Evolutionary conservation across 2,329 filamentous ascomycete species (phyloP).

Genomic region (Venturia effusa): DNA sequence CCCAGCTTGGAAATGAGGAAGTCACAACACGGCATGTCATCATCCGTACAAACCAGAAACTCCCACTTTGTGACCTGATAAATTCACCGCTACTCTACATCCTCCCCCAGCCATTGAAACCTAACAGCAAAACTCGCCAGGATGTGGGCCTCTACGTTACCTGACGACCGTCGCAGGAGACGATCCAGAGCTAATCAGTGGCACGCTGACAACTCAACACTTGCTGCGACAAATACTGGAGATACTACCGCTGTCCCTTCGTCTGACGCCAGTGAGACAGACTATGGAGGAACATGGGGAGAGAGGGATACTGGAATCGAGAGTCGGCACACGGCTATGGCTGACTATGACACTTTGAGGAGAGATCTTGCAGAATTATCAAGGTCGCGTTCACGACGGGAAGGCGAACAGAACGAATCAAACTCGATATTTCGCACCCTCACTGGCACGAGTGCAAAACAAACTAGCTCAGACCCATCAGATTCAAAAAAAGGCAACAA

Average conservation of each 20-base stretch:
- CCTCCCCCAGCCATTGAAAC: neutral
- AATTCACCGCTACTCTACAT: neutral
- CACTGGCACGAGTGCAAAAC: neutral
- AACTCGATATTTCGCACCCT: neutral
- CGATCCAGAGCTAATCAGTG: conserved; percentile 1
- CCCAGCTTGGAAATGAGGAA: neutral
- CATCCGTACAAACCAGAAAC: neutral
- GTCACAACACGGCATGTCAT: neutral
- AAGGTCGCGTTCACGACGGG: neutral
- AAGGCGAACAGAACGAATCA: neutral
- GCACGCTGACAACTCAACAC: neutral
- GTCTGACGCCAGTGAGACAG: conserved; percentile 15
- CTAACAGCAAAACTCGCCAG: neutral
- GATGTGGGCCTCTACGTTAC: conserved; percentile 4
- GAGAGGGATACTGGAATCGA: conserved; percentile 46
- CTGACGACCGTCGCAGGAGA: conserved; percentile 1
- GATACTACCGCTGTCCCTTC: neutral
- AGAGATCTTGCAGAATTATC: conserved; percentile 41
- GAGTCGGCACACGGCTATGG: conserved; percentile 43
- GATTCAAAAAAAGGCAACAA: neutral
- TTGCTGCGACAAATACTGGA: neutral
- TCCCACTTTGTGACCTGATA: neutral
- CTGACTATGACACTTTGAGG: conserved; percentile 48
- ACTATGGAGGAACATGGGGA: conserved; percentile 48
- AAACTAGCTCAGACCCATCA: neutral